These are phyloP conservation scores for Chrysosphaeria jannelii DNA, from an alignment of 2,329 filamentous ascomycete genomes.

Conservation along the genomic window DNA sequence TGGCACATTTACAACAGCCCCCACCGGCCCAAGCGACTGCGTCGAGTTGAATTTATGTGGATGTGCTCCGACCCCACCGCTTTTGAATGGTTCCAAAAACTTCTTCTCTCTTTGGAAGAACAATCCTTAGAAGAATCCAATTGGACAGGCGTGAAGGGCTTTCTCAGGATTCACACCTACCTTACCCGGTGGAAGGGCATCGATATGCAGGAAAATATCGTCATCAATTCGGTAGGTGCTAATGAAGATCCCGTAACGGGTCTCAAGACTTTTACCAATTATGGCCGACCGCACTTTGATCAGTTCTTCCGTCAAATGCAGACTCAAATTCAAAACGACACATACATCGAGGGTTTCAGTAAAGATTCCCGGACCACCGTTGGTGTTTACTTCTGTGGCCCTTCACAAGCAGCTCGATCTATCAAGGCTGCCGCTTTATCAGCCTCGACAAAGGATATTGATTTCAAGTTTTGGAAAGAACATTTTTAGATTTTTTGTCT, in stretches of 20 bases:
- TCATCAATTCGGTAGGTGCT: conserved; percentile 77
- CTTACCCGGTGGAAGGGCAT: conserved; percentile 78
- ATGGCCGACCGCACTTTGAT: conserved; percentile 71
- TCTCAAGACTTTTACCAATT: conserved; percentile 69
- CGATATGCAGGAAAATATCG: conserved; percentile 87
- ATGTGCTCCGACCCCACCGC: conserved; percentile 85
- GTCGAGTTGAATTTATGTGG: conserved; percentile 97
- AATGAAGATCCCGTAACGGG: conserved; percentile 78
- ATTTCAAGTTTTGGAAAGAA: conserved; percentile 98
- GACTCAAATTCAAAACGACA: conserved; percentile 58
- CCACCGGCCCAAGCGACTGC: conserved; percentile 65
- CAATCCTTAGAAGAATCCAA: conserved; percentile 46
- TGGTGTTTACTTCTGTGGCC: conserved; percentile 94
- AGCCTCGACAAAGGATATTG: conserved; percentile 46
- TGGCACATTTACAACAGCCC: conserved; percentile 82
- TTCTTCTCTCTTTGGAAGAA: conserved; percentile 67
- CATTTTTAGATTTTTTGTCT: too few species aligned
- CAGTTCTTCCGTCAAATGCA: conserved; percentile 61
- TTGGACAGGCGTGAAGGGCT: conserved; percentile 37
- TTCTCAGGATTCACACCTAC: conserved; percentile 93
- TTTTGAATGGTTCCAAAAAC: conserved; percentile 96
- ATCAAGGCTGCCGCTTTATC: conserved; percentile 57
- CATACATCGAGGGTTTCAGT: conserved; percentile 60
- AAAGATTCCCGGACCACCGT: conserved; percentile 52
- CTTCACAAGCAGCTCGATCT: conserved; percentile 47